Evolutionary conservation across 495 filamentous ascomycete genomes (phyloP).

Genomic region (Tuber brumale): DNA sequence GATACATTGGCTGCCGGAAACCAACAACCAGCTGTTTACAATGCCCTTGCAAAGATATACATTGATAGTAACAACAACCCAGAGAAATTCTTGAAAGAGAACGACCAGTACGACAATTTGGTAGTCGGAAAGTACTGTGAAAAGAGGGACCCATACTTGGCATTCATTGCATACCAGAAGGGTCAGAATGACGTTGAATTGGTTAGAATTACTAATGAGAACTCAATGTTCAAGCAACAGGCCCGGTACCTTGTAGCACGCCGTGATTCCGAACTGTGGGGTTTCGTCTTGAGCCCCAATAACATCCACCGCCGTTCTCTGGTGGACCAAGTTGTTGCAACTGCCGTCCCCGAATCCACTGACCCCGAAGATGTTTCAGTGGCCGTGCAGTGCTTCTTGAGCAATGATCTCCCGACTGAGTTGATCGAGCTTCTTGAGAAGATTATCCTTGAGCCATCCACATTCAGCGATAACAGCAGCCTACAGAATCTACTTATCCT

Average conservation of each 20-base stretch:
- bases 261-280: constrained; percentile 84
- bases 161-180: constrained; percentile 92
- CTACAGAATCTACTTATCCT: constrained; percentile 96
- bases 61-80: constrained; percentile 99
- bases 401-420: constrained; percentile 82
- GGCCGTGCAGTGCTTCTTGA: constrained; percentile 87
- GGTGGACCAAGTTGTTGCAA: constrained; percentile 93
- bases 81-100: constrained; percentile 97
- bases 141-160: constrained; percentile 95
- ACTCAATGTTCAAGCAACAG: constrained; percentile 96
- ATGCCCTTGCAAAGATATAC: constrained; percentile 98
- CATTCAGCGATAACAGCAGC: constrained; percentile 93
- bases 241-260: constrained; percentile 91
- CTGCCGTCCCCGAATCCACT: constrained; percentile 87
- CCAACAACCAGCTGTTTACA: constrained; percentile 96
- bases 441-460: constrained; percentile 95
- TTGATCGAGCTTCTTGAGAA: constrained; percentile 97
- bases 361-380: constrained; percentile 94
- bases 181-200: constrained; percentile 96
- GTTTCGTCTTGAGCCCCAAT: constrained; percentile 88
- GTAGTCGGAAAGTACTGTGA: constrained; percentile 97
- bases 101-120: constrained; percentile 91
- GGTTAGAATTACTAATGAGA: constrained; percentile 97
- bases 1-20: constrained; percentile 83
- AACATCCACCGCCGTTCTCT: constrained; percentile 89